Evolutionary conservation across 169 alveolate species (phyloP).

Genomic region (Plasmodium berghei): DNA sequence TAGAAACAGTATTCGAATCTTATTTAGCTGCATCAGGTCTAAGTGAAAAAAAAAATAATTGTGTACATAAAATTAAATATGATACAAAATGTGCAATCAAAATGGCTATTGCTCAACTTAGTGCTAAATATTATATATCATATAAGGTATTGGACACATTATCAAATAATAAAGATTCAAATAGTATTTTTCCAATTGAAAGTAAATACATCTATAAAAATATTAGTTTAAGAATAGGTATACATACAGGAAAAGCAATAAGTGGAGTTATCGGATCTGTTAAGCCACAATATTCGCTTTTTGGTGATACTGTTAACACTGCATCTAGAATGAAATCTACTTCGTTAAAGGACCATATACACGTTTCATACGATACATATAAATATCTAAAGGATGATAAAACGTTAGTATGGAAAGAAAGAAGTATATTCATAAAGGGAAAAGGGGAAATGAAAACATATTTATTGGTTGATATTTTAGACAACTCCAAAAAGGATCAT

Average conservation of each 20-base stretch:
- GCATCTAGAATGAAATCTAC: conserved; percentile 94
- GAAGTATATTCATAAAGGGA: conserved; percentile 83
- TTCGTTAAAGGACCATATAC: conserved; percentile 80
- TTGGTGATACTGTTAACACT: conserved; percentile 99
- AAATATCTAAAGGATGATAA: conserved; percentile 75
- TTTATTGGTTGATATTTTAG: conserved; percentile 74
- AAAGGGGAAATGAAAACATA: conserved; percentile 87
- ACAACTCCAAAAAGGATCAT: conserved; percentile 6
- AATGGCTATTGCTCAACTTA: conserved; percentile 75
- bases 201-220: conserved; percentile 72
- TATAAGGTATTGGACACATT: conserved; percentile 92
- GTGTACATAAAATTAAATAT: conserved; percentile 57
- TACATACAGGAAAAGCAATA: conserved; percentile 96
- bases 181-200: conserved; percentile 68
- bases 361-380: conserved; percentile 81
- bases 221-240: conserved; percentile 93
- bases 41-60: conserved; percentile 67
- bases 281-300: conserved; percentile 97
- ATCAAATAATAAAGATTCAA: conserved; percentile 91
- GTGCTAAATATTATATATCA: conserved; percentile 74
- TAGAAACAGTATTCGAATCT: conserved; percentile 94
- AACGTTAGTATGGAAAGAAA: conserved; percentile 78
- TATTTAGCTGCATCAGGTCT: conserved; percentile 94
- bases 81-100: conserved; percentile 75
- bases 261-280: conserved; percentile 99